Evolutionary conservation across 192 early-diverging fungal genomes (phyloP).

Genomic region (Spinellus fusiger): DNA sequence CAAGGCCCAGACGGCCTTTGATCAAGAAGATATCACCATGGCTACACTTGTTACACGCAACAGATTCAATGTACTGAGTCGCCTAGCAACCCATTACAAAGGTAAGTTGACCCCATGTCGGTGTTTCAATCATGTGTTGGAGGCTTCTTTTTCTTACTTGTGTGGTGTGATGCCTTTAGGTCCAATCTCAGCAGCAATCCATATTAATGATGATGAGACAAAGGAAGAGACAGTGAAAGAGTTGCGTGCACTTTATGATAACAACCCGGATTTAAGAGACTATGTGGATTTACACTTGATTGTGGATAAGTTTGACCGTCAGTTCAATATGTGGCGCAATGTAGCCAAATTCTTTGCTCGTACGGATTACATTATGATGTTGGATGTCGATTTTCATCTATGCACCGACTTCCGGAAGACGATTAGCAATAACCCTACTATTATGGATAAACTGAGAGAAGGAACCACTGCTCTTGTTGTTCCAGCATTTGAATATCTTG

Average conservation of each 20-base stretch:
- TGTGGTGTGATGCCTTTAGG: constrained; percentile 19
- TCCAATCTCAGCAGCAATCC: constrained; percentile 52
- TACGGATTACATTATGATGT: constrained; percentile 52
- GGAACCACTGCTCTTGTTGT: constrained; percentile 45
- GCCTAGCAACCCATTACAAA: constrained; percentile 42
- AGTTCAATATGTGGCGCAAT: constrained; percentile 63
- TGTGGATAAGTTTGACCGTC: constrained; percentile 51
- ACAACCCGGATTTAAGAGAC: constrained; percentile 38
- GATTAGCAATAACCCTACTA: constrained; percentile 23
- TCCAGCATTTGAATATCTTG: constrained; percentile 50
- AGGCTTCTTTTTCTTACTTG: not conserved
- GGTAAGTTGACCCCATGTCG: constrained; percentile 22
- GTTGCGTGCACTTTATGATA: constrained; percentile 36
- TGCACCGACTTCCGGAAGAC: constrained; percentile 42
- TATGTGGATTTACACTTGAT: constrained; percentile 52
- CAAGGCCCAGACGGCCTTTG: constrained; percentile 28
- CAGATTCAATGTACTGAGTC: constrained; percentile 41
- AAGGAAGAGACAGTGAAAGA: constrained; percentile 37
- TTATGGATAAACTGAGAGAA: constrained; percentile 33
- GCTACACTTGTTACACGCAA: constrained; percentile 47
- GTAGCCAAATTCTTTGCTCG: constrained; percentile 53
- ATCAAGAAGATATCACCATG: constrained; percentile 48
- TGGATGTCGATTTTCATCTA: constrained; percentile 54
- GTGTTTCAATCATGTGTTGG: not conserved
- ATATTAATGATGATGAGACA: constrained; percentile 43